Conservation (phyloP, 78 protist genomes). For the Creolimax fragrantissima region DNA sequence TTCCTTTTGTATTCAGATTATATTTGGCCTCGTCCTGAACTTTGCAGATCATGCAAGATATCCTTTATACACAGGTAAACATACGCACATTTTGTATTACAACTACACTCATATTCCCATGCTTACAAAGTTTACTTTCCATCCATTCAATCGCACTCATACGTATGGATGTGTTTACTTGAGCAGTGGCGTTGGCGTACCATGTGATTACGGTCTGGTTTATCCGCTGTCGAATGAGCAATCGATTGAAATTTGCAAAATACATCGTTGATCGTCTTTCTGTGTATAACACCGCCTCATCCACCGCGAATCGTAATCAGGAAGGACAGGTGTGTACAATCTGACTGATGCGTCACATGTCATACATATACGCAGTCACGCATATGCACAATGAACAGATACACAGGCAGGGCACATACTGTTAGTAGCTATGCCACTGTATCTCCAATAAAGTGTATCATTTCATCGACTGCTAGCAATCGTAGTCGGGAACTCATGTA, state of each 20-base stretch:
- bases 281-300: background rate
- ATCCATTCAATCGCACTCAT: background rate
- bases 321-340: background rate
- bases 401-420: too few relatives aligned
- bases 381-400: too few relatives aligned
- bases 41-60: background rate
- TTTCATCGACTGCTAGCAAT: too few relatives aligned
- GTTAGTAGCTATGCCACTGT: too few relatives aligned
- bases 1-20: background rate
- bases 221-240: background rate
- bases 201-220: constrained; percentile 17
- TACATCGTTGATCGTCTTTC: background rate
- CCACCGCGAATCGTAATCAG: background rate
- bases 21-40: constrained; percentile 3
- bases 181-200: constrained; percentile 7
- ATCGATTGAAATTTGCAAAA: background rate
- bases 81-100: background rate
- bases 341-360: too few relatives aligned
- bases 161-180: background rate
- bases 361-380: too few relatives aligned
- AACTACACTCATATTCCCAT: background rate
- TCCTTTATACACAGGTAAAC: background rate
- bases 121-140: background rate
- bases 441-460: too few relatives aligned
- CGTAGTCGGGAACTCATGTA: too few relatives aligned